Base-by-base conservation (phyloP, 441 rosid species). In the Brassica balearica region DNA sequence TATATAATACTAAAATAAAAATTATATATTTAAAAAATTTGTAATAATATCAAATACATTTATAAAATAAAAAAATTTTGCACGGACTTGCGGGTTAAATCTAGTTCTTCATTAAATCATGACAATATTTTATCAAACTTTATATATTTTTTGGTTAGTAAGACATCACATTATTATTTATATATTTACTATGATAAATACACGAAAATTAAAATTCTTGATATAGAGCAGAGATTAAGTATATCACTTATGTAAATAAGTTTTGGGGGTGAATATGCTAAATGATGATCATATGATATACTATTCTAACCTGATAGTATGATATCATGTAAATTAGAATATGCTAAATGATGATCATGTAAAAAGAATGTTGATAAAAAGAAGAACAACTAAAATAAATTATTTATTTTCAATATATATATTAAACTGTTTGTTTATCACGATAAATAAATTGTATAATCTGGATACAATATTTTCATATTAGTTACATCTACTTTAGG, bases 401-500 rank as follows among this genome's bases (percentile, higher is more conserved):
- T 38, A 9, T 8, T 38, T 38, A 38, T 38, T 38, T 38, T 38
- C 2, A 38, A 38, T 10, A 8, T 38, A 38, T 38, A 38, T 38
- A 38, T 38, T 38, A 38, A 43, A 43, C 48, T 43, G 5, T 46
- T 12, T 46, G 53, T 46, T 46, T 46, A 46, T 3, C 53, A 46
- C 53, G 14, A 46, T 12, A 46, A 46, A 53, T 53, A 53, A 14
- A 53, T 53, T 6, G 6, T 53, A 17, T 53, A 53, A 53, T 53
- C 22, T 53, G 20, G 19, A 19, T 19, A 19, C 19, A 19, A 19
- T 19, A 19, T 38, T 38, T 38, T 38, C 46, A 14, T 48, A 53
- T 14, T n/a, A 43, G 60, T 72, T 27, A n/a, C 29, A 43, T 12
- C 53, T 73, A 73, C 63, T 48, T 46, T 1, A 48, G 70, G 23